Conservation (phyloP, 2,329 filamentous ascomycete genomes). For the Ceratocystis variospora region DNA sequence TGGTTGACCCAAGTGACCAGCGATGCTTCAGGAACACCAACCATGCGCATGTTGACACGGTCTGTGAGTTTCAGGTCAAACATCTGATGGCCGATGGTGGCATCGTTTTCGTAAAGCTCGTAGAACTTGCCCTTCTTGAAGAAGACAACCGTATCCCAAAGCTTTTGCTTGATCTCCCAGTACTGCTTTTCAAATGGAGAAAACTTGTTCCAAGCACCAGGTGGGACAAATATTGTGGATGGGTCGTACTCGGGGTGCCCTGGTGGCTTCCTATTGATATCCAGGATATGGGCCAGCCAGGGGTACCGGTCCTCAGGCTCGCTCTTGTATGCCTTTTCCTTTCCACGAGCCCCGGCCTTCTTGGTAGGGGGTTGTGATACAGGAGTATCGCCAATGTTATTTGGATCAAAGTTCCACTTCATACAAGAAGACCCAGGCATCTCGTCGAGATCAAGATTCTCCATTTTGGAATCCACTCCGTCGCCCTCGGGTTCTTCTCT, state of each 20-base stretch:
- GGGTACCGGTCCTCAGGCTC: slow-evolving; percentile 78
- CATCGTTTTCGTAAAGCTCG: slow-evolving; percentile 95
- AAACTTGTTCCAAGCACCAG: slow-evolving; percentile 64
- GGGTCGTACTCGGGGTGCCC: slow-evolving; percentile 83
- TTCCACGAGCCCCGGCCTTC: slow-evolving; percentile 27
- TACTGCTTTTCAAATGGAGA: slow-evolving; percentile 96
- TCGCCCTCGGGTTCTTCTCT: slow-evolving; percentile 30
- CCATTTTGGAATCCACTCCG: slow-evolving; percentile 32
- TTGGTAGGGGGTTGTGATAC: slow-evolving; percentile 20
- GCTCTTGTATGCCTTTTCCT: slow-evolving; percentile 60
- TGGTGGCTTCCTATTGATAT: slow-evolving; percentile 67
- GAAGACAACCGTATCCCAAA: slow-evolving; percentile 95
- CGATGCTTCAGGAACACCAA: slow-evolving; percentile 88
- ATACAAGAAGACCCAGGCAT: slow-evolving; percentile 28
- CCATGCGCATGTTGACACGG: slow-evolving; percentile 98
- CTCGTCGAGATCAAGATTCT: slow-evolving; percentile 39
- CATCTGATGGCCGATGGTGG: slow-evolving; percentile 86
- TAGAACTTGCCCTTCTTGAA: slow-evolving; percentile 99
- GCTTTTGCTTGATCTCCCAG: slow-evolving; percentile 97
- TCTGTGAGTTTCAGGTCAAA: slow-evolving; percentile 98
- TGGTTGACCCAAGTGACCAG: slow-evolving; percentile 97
- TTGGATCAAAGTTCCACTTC: slow-evolving; percentile 60
- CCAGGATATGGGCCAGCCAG: slow-evolving; percentile 75
- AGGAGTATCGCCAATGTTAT: slow-evolving; percentile 27
- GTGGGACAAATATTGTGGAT: slow-evolving; percentile 79